Percentiles rank a stretch among this genome's conserved stretches.
These are phyloP conservation scores for Prunus dulcis DNA, from an alignment of 306 rosid genomes.

Conservation along the genomic window DNA sequence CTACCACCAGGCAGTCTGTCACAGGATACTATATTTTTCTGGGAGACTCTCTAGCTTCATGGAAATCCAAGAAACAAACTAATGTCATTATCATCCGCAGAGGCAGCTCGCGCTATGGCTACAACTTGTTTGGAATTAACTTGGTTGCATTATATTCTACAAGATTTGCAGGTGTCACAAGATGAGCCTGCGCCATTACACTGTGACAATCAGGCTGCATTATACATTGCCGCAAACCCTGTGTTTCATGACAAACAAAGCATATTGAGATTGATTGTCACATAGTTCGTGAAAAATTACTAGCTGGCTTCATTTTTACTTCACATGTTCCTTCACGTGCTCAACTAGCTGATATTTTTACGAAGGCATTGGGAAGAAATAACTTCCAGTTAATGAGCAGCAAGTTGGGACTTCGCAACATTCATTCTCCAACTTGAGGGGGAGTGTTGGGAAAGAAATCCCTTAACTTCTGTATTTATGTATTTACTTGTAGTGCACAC, in stretches of 20 bases:
- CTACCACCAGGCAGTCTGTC: neutral
- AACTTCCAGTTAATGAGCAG: no score
- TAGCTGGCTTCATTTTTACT: neutral
- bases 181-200: neutral
- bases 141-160: neutral
- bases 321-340: neutral
- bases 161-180: neutral
- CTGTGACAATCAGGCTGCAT: neutral
- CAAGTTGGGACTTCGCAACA: no score
- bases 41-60: neutral
- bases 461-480: no score
- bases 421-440: no score
- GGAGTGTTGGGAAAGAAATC: no score
- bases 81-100: neutral
- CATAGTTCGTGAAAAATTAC: neutral
- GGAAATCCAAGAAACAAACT: neutral
- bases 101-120: neutral
- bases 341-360: neutral
- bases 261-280: neutral
- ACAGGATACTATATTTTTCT: neutral
- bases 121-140: neutral
- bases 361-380: neutral
- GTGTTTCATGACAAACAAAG: neutral
- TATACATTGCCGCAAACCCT: neutral
- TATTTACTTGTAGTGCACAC: no score